phyloP scores from a whole-genome alignment of 495 filamentous ascomycete species.

The Trichocladium uniseriatum region DNA sequence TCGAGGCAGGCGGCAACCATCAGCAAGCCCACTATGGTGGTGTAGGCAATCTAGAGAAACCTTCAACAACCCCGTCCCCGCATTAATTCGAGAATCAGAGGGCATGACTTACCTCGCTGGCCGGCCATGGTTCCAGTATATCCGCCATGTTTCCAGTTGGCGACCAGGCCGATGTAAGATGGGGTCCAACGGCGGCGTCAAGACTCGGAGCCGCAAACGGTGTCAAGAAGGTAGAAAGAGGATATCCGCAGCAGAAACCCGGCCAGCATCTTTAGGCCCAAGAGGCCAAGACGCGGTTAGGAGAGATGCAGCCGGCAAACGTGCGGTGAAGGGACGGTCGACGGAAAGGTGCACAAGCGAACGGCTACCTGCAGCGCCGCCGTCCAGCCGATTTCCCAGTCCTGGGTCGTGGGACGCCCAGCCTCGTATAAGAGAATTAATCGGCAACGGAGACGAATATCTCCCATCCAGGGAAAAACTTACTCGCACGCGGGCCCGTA shows the following conservation, averaged over 20 bases:
- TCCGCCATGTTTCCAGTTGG: constrained; percentile 30
- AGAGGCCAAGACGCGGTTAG: background rate
- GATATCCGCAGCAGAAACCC: background rate
- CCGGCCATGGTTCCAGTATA: constrained; percentile 44
- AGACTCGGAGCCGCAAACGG: background rate
- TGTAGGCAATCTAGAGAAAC: constrained; percentile 50
- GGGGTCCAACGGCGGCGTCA: background rate
- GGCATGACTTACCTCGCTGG: constrained; percentile 50
- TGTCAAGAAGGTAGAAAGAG: background rate
- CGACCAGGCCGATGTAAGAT: background rate
- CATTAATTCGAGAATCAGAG: background rate
- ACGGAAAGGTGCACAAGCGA: constrained; percentile 22
- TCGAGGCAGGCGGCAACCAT: constrained; percentile 82
- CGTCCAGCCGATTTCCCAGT: background rate
- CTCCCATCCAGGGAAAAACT: background rate
- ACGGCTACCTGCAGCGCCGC: constrained; percentile 22
- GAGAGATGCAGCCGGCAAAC: background rate
- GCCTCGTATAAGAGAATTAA: background rate
- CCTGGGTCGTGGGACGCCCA: background rate
- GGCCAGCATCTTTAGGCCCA: too few species aligned
- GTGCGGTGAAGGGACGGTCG: constrained; percentile 12
- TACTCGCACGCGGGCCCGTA: too few species aligned
- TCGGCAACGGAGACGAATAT: background rate
- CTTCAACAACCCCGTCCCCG: background rate
- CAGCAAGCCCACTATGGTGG: constrained; percentile 69